Percentiles rank a stretch among this genome's conserved stretches.
These are phyloP conservation scores for Sporothrix pseudoabietina DNA, from an alignment of 2,329 filamentous ascomycete genomes.

Conservation along the genomic window DNA sequence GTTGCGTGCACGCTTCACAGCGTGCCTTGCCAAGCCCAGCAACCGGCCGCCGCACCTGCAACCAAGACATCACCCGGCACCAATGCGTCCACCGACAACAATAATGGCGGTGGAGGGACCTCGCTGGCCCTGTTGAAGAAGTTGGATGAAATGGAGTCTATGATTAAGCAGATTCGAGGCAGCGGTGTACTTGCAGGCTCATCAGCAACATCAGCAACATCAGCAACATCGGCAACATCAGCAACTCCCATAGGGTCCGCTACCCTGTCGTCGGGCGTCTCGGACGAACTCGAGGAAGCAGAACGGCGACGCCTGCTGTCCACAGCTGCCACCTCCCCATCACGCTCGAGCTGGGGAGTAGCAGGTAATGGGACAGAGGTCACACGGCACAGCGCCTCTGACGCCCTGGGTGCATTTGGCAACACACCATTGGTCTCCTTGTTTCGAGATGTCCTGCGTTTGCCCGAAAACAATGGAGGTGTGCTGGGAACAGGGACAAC, in stretches of 20 bases:
- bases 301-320: not conserved
- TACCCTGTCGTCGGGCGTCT: not conserved
- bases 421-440: slow-evolving; percentile 23
- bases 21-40: slow-evolving; percentile 50
- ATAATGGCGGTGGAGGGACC: slow-evolving; percentile 13
- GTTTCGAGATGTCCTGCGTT: slow-evolving; percentile 4
- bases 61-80: not conserved
- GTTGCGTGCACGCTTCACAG: slow-evolving; percentile 50
- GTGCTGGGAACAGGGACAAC: too few species aligned
- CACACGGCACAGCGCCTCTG: slow-evolving; percentile 43
- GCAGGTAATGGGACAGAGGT: not conserved
- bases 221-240: not conserved
- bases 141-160: slow-evolving; percentile 38
- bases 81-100: too few species aligned
- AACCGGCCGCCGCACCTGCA: slow-evolving; percentile 25
- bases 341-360: not conserved
- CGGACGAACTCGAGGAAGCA: not conserved
- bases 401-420: slow-evolving; percentile 34
- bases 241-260: not conserved
- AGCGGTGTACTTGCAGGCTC: not conserved
- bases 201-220: not conserved
- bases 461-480: not conserved
- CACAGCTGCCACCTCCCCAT: not conserved
- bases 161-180: slow-evolving; percentile 35
- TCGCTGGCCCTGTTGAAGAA: slow-evolving; percentile 30